These are phyloP conservation scores for Emmonsiellopsis sp. DNA, from an alignment of 2,329 filamentous ascomycete genomes.

Conservation along the genomic window DNA sequence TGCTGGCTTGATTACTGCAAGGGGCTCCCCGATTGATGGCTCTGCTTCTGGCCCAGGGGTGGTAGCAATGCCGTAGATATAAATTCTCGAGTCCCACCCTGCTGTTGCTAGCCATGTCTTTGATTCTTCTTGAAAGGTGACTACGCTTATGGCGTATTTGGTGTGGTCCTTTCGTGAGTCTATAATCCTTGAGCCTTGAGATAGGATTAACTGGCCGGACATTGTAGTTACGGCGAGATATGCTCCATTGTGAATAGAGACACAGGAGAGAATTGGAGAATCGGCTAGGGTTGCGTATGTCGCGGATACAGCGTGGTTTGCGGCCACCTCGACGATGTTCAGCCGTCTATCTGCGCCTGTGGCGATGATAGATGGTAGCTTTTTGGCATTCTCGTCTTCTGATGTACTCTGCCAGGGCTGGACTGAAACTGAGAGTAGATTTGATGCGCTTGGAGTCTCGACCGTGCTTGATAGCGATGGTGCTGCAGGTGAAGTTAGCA, in stretches of 20 bases:
- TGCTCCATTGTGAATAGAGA: slow-evolving; percentile 30
- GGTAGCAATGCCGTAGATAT: slow-evolving; percentile 40
- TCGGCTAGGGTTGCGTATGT: slow-evolving; percentile 23
- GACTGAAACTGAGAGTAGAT: slow-evolving; percentile 44
- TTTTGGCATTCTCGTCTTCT: slow-evolving; percentile 11
- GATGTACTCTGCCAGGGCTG: slow-evolving; percentile 24
- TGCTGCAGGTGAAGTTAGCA: slow-evolving; percentile 23
- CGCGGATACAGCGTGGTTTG: slow-evolving; percentile 12
- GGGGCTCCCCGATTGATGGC: slow-evolving; percentile 19
- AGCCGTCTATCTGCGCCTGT: slow-evolving; percentile 41
- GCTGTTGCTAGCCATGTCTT: slow-evolving; percentile 45
- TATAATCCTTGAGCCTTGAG: slow-evolving; percentile 35
- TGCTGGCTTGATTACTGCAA: slow-evolving; percentile 22
- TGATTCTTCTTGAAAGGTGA: slow-evolving; percentile 25
- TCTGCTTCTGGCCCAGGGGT: background rate
- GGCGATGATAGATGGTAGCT: slow-evolving; percentile 25
- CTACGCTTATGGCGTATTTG: slow-evolving; percentile 51
- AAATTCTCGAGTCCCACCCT: slow-evolving; percentile 52
- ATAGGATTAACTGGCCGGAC: slow-evolving; percentile 46
- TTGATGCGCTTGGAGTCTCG: slow-evolving; percentile 39
- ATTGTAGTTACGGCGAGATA: slow-evolving; percentile 48
- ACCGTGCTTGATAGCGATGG: slow-evolving; percentile 37
- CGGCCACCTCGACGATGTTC: slow-evolving; percentile 33
- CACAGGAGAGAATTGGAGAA: slow-evolving; percentile 45
- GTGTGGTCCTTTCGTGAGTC: slow-evolving; percentile 47